Base-by-base conservation (phyloP, 306 rosid genomes). In the Corylus avellana region DNA sequence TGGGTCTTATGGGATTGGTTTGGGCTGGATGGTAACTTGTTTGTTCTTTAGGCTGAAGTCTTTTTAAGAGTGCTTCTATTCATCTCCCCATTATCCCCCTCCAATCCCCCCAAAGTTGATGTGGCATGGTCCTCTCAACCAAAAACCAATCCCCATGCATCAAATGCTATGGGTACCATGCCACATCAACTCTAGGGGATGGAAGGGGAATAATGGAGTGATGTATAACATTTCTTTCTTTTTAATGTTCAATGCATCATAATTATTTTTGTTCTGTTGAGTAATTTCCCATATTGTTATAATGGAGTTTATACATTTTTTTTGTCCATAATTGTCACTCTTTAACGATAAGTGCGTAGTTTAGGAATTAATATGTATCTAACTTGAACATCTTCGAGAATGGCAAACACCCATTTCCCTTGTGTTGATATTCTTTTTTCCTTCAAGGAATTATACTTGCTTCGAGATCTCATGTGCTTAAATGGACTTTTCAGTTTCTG, bases 401-500 rank as follows among this genome's bases (percentile, higher is more conserved):
- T 64, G 1, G 12, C 48, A 32, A 7, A 63, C 18, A 8, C 27
- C 22, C 71, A 66, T 18, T 68, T 68, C 29, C 18, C 4, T 11
- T 25, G 17, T 25, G 14, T 59, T 25, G 16, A 69, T 29, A 29
- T 50, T 39, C 18, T 42, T 14, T 61, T 55, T 35, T 49, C 14
- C 53, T 49, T 54, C 9, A 7, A 4, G 27, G 10, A 29, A 35
- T 35, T 59, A 61, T 62, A 73, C 67, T 42, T 46, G 77, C 59
- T 39, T 79, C 20, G 5, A 39, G 29, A 42, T 56, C 79, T 82
- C 48, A 83, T 70, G 29, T 5, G 35, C 70, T 75, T 47, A 61
- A 20, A 67, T 77, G 85, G 57, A 14, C 32, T 79, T 85, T 86
- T 83, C 96, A 96, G 99, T 96, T 96, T 87, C 50, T 93, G 68